A percentile compares a stretch with the other conserved stretches of the same genome.
Evolutionary conservation across 2,329 filamentous ascomycete genomes (phyloP).

Genomic region (Sporothrix schenckii): DNA sequence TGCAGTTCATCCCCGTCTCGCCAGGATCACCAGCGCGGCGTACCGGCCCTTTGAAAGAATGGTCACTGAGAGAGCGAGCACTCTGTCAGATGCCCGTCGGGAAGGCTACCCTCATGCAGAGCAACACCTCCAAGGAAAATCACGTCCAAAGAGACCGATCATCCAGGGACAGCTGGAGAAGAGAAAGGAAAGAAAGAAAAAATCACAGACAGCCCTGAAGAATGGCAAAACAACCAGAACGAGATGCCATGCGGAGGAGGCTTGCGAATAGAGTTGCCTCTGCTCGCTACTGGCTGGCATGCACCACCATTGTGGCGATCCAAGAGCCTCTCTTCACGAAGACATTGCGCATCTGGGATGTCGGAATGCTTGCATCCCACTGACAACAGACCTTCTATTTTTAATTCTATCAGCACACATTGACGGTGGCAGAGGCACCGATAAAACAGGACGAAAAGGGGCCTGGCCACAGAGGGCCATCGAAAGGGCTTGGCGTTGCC

Average conservation of each 20-base stretch:
- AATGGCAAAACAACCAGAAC: neutral
- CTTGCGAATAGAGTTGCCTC: slow-evolving; percentile 20
- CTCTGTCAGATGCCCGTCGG: neutral
- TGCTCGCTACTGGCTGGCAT: neutral
- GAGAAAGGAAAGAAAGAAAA: neutral
- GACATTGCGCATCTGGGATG: slow-evolving; percentile 13
- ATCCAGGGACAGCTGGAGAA: neutral
- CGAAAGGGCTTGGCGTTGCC: slow-evolving; percentile 7
- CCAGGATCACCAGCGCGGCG: slow-evolving; percentile 25
- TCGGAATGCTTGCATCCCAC: neutral
- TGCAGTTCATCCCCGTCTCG: slow-evolving; percentile 28
- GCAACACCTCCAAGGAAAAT: slow-evolving; percentile 10
- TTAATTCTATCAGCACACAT: slow-evolving; percentile 23
- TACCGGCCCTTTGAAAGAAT: slow-evolving; percentile 16
- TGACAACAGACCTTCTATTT: slow-evolving; percentile 4
- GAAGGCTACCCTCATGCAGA: neutral
- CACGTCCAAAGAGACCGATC: slow-evolving; percentile 14
- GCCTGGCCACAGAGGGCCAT: neutral
- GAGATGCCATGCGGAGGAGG: neutral
- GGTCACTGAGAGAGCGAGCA: neutral
- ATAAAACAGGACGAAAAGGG: slow-evolving; percentile 26
- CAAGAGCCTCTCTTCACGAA: neutral
- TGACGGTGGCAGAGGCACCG: slow-evolving; percentile 7
- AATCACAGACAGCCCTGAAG: too few relatives aligned
- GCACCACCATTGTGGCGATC: neutral